phyloP scores from a whole-genome alignment of 768 basidiomycete species.

The Mycena filopes region DNA sequence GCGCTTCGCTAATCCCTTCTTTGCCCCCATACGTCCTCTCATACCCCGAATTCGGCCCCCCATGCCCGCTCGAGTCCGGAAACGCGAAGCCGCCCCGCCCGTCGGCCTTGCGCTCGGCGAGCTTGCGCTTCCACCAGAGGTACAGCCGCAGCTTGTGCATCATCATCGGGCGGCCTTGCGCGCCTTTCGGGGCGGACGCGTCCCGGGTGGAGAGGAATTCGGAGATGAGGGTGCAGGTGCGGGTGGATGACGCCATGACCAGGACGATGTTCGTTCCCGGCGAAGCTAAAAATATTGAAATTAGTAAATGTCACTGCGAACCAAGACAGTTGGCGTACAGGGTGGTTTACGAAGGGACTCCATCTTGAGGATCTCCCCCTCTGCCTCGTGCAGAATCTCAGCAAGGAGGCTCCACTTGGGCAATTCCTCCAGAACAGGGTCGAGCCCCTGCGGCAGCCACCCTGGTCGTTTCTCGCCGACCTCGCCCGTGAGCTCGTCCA shows the following conservation, averaged over 20 bases:
- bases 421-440: conserved; percentile 91
- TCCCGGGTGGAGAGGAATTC: conserved; percentile 83
- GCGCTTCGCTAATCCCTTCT: conserved; percentile 71
- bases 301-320: background rate
- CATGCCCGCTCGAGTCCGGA: conserved; percentile 33
- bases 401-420: conserved; percentile 93
- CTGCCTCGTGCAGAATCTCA: conserved; percentile 87
- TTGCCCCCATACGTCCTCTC: conserved; percentile 41
- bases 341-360: conserved; percentile 51
- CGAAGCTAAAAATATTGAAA: conserved; percentile 37
- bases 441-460: conserved; percentile 83
- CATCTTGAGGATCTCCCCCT: conserved; percentile 81
- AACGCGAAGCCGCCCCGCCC: conserved; percentile 42
- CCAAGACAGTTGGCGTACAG: background rate
- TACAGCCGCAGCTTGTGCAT: conserved; percentile 75
- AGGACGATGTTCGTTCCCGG: conserved; percentile 81
- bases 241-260: conserved; percentile 87
- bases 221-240: conserved; percentile 77
- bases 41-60: conserved; percentile 36
- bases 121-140: conserved; percentile 83
- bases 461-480: conserved; percentile 48
- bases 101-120: conserved; percentile 50
- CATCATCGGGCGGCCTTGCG: conserved; percentile 83
- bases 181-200: conserved; percentile 63
- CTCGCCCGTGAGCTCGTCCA: conserved; percentile 70